A percentile compares a stretch with the other conserved stretches of the same genome.
phyloP scores from a whole-genome alignment of 2,329 filamentous ascomycete species.

The Cladosporium sphaerospermum region DNA sequence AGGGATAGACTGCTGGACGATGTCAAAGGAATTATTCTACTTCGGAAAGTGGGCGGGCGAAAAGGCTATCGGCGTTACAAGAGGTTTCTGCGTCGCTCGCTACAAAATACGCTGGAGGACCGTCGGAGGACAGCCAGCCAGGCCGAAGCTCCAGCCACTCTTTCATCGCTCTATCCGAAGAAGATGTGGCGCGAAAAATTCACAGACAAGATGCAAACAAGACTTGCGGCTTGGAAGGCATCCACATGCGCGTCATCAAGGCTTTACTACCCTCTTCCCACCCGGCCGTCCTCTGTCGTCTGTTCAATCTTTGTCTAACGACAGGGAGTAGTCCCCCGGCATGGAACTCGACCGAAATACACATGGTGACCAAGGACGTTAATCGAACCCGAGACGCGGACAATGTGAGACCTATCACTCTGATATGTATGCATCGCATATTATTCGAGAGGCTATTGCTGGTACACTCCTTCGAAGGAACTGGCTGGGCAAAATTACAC shows the following conservation, averaged over 20 bases:
- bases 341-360: constrained; percentile 2
- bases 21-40: no score
- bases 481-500: not conserved
- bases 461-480: not conserved
- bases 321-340: not conserved
- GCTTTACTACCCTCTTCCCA: not conserved
- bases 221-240: not conserved
- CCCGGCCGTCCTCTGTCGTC: not conserved
- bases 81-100: not conserved
- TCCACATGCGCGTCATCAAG: not conserved
- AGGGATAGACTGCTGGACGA: not conserved
- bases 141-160: not conserved
- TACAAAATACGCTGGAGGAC: not conserved
- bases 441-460: constrained; percentile 1
- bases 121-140: not conserved
- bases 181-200: not conserved
- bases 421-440: not conserved
- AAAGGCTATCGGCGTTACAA: not conserved
- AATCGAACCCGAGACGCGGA: not conserved
- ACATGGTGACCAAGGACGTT: not conserved
- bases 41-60: not conserved
- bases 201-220: not conserved
- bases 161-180: not conserved
- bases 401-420: not conserved
- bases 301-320: not conserved